Evolutionary conservation across 768 basidiomycete species (phyloP).

Genomic region (Boletus sensibilis): DNA sequence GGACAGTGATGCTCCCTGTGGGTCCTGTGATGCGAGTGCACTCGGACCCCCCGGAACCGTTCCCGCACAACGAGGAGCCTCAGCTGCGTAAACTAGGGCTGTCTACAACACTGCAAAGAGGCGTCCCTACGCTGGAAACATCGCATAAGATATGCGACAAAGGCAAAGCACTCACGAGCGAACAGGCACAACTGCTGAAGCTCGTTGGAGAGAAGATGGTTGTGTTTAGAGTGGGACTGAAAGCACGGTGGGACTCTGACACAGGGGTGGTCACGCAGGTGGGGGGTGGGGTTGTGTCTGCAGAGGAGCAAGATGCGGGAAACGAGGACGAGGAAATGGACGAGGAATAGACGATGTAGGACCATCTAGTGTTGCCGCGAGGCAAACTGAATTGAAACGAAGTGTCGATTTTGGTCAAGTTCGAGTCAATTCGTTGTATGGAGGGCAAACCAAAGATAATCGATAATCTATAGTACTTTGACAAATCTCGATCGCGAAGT

Average conservation of each 20-base stretch:
- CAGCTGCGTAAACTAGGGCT: slow-evolving; percentile 92
- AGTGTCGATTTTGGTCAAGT: too few relatives aligned
- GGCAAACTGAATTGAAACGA: too few relatives aligned
- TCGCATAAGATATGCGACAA: slow-evolving; percentile 85
- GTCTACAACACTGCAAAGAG: slow-evolving; percentile 77
- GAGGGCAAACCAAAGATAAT: too few relatives aligned
- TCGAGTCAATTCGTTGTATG: too few relatives aligned
- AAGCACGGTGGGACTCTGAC: slow-evolving; percentile 69
- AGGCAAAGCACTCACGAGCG: slow-evolving; percentile 74
- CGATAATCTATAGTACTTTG: too few relatives aligned
- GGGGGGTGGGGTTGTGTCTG: slow-evolving; percentile 42
- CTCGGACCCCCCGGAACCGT: slow-evolving; percentile 81
- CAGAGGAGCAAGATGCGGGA: slow-evolving; percentile 34
- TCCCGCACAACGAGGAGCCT: slow-evolving; percentile 97
- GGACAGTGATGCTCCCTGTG: slow-evolving; percentile 71
- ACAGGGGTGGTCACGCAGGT: slow-evolving; percentile 64
- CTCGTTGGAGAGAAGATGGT: slow-evolving; percentile 90
- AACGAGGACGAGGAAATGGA: slow-evolving; percentile 50
- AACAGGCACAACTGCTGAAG: slow-evolving; percentile 93
- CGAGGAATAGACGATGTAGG: slow-evolving; percentile 42
- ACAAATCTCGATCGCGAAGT: too few relatives aligned
- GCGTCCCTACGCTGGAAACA: slow-evolving; percentile 78
- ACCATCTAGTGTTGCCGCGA: too few relatives aligned
- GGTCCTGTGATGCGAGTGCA: slow-evolving; percentile 84
- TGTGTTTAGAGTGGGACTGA: slow-evolving; percentile 69